phyloP scores from a whole-genome alignment of 1,139 yeast species.

The Candida albicans region DNA sequence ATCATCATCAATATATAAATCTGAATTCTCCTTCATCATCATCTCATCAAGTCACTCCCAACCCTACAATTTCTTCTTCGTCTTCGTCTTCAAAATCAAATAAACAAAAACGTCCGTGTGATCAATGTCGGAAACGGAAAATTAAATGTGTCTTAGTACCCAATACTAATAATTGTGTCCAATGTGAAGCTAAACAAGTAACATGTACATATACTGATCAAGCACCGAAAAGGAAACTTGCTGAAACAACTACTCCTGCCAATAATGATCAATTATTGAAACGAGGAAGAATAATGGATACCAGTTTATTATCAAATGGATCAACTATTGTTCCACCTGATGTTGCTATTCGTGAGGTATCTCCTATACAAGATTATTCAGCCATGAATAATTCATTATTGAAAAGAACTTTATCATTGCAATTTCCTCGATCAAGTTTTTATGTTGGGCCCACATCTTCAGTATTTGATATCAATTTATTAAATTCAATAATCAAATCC shows the following conservation, averaged over 20 bases:
- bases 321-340: slow-evolving; percentile 42
- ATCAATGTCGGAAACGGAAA: slow-evolving; percentile 66
- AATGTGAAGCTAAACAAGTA: slow-evolving; percentile 68
- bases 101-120: slow-evolving; percentile 56
- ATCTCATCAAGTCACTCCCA: slow-evolving; percentile 7
- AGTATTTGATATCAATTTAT: slow-evolving; percentile 57
- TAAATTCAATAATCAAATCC: slow-evolving; percentile 53
- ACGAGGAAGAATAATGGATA: slow-evolving; percentile 14
- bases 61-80: slow-evolving; percentile 5
- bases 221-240: slow-evolving; percentile 33
- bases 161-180: slow-evolving; percentile 58
- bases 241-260: slow-evolving; percentile 14
- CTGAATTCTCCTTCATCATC: slow-evolving; percentile 5
- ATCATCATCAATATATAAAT: slow-evolving; percentile 2
- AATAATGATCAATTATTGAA: slow-evolving; percentile 16
- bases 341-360: slow-evolving; percentile 53
- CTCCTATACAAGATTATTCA: slow-evolving; percentile 58
- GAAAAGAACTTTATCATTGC: slow-evolving; percentile 49
- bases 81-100: slow-evolving; percentile 15
- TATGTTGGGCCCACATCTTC: slow-evolving; percentile 73
- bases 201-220: slow-evolving; percentile 54
- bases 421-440: slow-evolving; percentile 74
- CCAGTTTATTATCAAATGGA: slow-evolving; percentile 12
- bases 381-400: slow-evolving; percentile 48
- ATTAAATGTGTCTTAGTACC: slow-evolving; percentile 65